Evolutionary conservation across 192 early-diverging fungal genomes (phyloP).

Genomic region (Coemansia guatemalensis): DNA sequence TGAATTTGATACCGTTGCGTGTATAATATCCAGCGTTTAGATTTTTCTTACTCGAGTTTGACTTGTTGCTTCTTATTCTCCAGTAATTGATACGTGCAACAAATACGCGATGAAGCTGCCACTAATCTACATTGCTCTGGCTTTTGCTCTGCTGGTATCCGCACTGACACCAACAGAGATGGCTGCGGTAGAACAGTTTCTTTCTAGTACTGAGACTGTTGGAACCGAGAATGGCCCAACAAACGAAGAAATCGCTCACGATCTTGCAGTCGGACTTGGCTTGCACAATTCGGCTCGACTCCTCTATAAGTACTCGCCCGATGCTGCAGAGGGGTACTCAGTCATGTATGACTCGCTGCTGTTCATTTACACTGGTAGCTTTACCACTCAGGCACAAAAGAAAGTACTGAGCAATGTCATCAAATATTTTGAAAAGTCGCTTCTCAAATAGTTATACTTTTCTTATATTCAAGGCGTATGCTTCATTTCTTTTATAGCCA

Average conservation of each 20-base stretch:
- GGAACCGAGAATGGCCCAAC: slow-evolving; percentile 25
- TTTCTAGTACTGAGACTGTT: slow-evolving; percentile 18
- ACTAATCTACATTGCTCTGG: neutral
- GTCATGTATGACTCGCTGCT: slow-evolving; percentile 41
- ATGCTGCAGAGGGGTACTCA: slow-evolving; percentile 32
- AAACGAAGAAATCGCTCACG: slow-evolving; percentile 42
- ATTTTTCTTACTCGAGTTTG: neutral
- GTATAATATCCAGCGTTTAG: no score
- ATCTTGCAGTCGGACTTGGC: slow-evolving; percentile 32
- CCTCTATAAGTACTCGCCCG: slow-evolving; percentile 49
- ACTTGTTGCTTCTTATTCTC: neutral
- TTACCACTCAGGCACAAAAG: slow-evolving; percentile 35
- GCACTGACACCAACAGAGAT: slow-evolving; percentile 29
- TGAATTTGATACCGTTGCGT: neutral
- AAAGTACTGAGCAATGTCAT: slow-evolving; percentile 29
- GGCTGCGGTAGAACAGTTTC: slow-evolving; percentile 30
- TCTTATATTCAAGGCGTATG: neutral
- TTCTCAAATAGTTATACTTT: slow-evolving; percentile 13
- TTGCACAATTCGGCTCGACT: slow-evolving; percentile 33
- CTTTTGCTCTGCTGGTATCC: slow-evolving; percentile 5
- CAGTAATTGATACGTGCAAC: neutral
- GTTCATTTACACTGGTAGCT: slow-evolving; percentile 34
- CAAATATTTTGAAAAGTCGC: slow-evolving; percentile 35
- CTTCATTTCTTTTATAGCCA: neutral
- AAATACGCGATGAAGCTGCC: slow-evolving; percentile 12